Conservation (phyloP, 164 flowering plant genomes). For the Stephania yunnanensis region DNA sequence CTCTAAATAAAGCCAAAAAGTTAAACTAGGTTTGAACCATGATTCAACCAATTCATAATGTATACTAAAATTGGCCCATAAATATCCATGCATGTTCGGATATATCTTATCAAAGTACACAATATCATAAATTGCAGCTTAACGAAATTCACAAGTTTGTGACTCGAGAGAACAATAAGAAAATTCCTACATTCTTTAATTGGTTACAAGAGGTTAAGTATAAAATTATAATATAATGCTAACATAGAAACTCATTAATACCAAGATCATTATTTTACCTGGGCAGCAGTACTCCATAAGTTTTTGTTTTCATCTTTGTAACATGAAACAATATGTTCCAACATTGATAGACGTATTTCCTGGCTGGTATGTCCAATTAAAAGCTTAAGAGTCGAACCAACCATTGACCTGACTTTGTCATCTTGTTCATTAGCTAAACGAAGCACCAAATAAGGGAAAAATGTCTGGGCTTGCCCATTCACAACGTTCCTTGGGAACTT, state of each 20-base stretch:
- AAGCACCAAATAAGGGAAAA: conserved; percentile 55
- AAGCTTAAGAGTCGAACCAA: conserved; percentile 54
- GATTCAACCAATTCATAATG: neutral
- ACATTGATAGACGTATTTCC: conserved; percentile 34
- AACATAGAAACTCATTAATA: neutral
- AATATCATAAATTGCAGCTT: neutral
- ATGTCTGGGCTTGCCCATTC: conserved; percentile 43
- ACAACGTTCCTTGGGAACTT: conserved; percentile 53
- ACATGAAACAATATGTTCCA: conserved; percentile 61
- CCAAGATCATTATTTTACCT: conserved; percentile 42
- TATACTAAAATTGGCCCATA: neutral
- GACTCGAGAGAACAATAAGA: neutral
- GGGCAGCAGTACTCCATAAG: conserved; percentile 69
- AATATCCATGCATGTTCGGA: neutral
- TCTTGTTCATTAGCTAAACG: conserved; percentile 74
- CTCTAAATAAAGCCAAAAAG: neutral
- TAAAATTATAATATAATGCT: neutral
- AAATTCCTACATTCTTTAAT: neutral
- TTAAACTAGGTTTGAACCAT: neutral
- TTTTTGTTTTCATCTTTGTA: conserved; percentile 44
- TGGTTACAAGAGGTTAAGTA: neutral
- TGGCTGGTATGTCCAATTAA: conserved; percentile 53
- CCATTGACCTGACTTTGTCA: conserved; percentile 58
- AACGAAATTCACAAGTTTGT: neutral
- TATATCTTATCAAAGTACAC: neutral